Base-by-base conservation (phyloP, 164 flowering plant genomes). In the Litsea cubeba region DNA sequence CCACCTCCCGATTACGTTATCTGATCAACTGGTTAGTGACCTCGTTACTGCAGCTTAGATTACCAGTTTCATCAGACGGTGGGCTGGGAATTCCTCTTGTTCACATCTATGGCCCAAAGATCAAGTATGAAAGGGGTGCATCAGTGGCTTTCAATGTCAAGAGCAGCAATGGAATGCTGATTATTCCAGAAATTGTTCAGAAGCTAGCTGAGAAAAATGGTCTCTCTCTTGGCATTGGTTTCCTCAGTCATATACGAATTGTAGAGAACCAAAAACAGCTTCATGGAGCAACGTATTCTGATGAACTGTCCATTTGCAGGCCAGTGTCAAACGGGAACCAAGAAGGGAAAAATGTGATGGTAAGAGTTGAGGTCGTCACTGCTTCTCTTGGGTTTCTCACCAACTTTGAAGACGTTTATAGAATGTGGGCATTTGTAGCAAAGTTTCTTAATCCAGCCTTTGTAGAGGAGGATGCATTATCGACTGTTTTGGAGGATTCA, bases 1-100 rank as follows among this genome's bases (percentile, higher is more conserved):
- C 91, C 22, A 91, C 89, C 25, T 75, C 35, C 76, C 81, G 97
- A 75, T 72, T 81, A 23, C 87, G 93, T 50, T 88, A 68, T 83
- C 77, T 93, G 73, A 80, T 87, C 74, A 91, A 93, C 77, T 93
- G 97, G 97, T 82, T 93, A 20, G 91, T 90, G 20, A 90, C 89
- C 32, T 90, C 96, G 1, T 75, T 93, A 60, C 81, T 87, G 77
- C 90, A 87, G 50, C 85, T 93, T 25, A 78, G 82, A 54, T 83
- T 88, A 68, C 89, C 87, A 35, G 70, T 74, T 76, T 67, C 84
- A 54, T 15, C 5, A 15, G 83, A 77, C 49, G 85, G 76, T 23
- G 83, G 80, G 22, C 46, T 28, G 1, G 82, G 79, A 11, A 54
- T 68, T 70, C 85, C 85, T 20, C 85, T 86, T 6, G 85, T 93